Percentiles rank a stretch among this genome's conserved stretches.
These are phyloP conservation scores for Ophiostoma pallidulum DNA, from an alignment of 2,329 filamentous ascomycete species.

Conservation along the genomic window DNA sequence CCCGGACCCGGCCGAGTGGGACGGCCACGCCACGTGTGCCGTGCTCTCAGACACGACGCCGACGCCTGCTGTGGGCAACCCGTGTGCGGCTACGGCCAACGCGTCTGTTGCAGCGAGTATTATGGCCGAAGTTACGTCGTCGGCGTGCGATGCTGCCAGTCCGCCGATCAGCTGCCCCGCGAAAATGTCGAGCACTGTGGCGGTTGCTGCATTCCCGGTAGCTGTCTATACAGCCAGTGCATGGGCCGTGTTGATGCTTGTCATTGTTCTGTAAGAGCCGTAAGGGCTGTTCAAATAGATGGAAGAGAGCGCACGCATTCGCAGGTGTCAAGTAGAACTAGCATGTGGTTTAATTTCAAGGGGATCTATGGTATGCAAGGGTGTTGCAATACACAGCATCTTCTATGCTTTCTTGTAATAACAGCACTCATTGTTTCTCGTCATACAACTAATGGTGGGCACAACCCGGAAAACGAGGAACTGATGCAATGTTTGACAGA, in stretches of 20 bases:
- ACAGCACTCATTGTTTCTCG: too few species aligned
- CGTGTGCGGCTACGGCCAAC: conserved; percentile 17
- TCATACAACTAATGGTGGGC: too few species aligned
- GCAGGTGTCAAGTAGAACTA: too few species aligned
- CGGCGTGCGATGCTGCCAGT: background rate
- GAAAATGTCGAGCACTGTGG: background rate
- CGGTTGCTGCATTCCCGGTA: background rate
- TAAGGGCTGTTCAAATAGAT: background rate
- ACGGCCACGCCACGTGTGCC: conserved; percentile 4
- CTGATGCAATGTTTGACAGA: too few species aligned
- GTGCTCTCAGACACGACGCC: conserved; percentile 7
- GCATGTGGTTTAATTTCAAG: too few species aligned
- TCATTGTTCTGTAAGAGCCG: background rate
- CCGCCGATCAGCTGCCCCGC: background rate
- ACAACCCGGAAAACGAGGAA: too few species aligned
- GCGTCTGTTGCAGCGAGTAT: conserved; percentile 17
- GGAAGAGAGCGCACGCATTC: too few species aligned
- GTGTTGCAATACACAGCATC: too few species aligned
- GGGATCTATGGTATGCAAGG: too few species aligned
- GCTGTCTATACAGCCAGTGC: background rate
- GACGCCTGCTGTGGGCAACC: conserved; percentile 12
- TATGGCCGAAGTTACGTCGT: conserved; percentile 5
- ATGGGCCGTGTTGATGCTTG: background rate
- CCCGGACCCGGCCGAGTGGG: background rate
- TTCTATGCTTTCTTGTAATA: too few species aligned